These are phyloP conservation scores for Colletotrichum sp. DNA, from an alignment of 2,329 filamentous ascomycete species.

Conservation along the genomic window DNA sequence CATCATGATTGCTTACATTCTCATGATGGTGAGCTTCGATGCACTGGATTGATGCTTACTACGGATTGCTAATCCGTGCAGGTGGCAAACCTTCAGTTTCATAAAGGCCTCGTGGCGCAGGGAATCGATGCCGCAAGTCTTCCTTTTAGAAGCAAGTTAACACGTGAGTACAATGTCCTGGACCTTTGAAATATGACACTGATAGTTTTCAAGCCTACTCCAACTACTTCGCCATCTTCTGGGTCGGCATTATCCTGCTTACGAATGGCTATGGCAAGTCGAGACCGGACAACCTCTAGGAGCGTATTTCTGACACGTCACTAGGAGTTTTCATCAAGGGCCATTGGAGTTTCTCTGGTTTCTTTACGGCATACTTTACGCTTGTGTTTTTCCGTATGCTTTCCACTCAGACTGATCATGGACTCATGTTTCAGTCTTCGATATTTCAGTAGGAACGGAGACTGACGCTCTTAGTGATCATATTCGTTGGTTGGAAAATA, in stretches of 20 bases:
- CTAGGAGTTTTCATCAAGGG: neutral
- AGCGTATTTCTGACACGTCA: neutral
- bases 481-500: neutral
- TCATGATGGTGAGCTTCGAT: neutral
- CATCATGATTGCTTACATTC: neutral
- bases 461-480: neutral
- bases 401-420: neutral
- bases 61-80: neutral
- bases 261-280: neutral
- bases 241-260: neutral
- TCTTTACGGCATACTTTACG: neutral
- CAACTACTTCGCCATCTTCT: neutral
- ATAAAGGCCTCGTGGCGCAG: neutral
- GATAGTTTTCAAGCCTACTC: neutral
- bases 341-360: neutral
- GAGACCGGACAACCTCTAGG: neutral
- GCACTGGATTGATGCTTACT: neutral
- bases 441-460: neutral
- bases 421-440: neutral
- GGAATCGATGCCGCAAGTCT: neutral
- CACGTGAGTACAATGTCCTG: neutral
- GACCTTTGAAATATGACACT: neutral
- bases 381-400: neutral
- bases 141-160: neutral
- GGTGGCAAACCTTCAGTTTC: neutral